Conservation (phyloP, 805 yeast genomes). For the Naumovozyma castellii region DNA sequence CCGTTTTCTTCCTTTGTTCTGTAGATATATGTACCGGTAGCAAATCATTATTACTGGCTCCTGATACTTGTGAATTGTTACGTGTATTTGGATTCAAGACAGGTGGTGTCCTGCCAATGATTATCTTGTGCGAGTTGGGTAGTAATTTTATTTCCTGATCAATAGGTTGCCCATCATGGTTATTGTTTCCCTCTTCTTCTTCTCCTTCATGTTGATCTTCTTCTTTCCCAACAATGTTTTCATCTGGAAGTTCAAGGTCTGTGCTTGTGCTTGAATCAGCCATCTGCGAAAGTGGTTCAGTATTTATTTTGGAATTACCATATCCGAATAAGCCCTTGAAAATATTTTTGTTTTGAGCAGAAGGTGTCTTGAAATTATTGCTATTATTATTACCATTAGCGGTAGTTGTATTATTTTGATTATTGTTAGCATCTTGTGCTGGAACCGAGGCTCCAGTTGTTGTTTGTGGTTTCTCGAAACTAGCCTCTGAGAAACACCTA, state of each 20-base stretch:
- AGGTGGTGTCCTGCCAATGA: not conserved
- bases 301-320: not conserved
- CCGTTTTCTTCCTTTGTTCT: constrained; percentile 73
- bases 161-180: not conserved
- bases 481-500: constrained; percentile 17
- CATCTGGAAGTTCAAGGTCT: too few species aligned
- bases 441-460: not conserved
- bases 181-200: not conserved
- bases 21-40: constrained; percentile 25
- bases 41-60: not conserved
- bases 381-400: too few species aligned
- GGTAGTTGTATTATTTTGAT: not conserved
- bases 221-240: too few species aligned
- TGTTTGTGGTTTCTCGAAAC: constrained; percentile 8
- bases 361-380: not conserved
- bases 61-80: not conserved
- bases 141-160: not conserved
- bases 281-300: not conserved
- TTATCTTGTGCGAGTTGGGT: not conserved
- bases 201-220: not conserved
- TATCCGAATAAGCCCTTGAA: not conserved
- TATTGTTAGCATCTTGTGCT: not conserved
- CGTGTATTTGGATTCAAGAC: not conserved
- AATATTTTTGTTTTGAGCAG: not conserved
- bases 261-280: too few species aligned